Evolutionary conservation across 2,329 filamentous ascomycete species (phyloP), one percentile per base, ranked within the genome.

Genomic region (Cladosporium phlei): DNA sequence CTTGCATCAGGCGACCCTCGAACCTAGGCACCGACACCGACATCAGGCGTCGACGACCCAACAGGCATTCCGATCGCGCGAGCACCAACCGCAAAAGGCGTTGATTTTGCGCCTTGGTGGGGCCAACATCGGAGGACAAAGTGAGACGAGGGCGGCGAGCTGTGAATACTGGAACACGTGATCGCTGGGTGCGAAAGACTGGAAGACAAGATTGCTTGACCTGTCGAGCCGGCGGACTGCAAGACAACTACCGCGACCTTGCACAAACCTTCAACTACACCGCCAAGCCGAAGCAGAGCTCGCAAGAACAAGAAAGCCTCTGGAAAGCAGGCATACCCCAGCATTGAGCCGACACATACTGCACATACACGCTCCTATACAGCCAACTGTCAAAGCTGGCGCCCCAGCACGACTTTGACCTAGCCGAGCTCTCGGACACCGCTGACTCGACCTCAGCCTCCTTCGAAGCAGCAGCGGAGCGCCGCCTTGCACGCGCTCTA

Each of bases 121-220:
- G 35, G 38, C 6, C 24, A 25, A 6, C 24, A 6, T 25, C 24
- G 6, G 24, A 25, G 24, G 24, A 25, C 24, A n/a, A 25, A 25
- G 24, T 25, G 24, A 25, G n/a, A n/a, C n/a, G n/a, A 25, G 19
- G 45, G 45, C 12, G 50, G 50, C 12, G n/a, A n/a, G n/a, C n/a
- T n/a, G n/a, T n/a, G n/a, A 28, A 49, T 8, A 35, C 14, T 28
- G 27, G 17, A 38, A 11, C 25, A 17, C 22, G 38, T 55, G 12
- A 69, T 69, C 52, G 69, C 69, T 9, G 69, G 70, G 3, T 69
- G 72, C n/a, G n/a, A n/a, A n/a, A n/a, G n/a, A n/a, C n/a, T n/a
- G n/a, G n/a, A n/a, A n/a, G n/a, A n/a, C n/a, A n/a, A n/a, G n/a
- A n/a, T n/a, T n/a, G n/a, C n/a, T n/a, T n/a, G n/a, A n/a, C n/a